Evolutionary conservation across 2,329 filamentous ascomycete species (phyloP).

Genomic region (Trichoderma arundinaceum): DNA sequence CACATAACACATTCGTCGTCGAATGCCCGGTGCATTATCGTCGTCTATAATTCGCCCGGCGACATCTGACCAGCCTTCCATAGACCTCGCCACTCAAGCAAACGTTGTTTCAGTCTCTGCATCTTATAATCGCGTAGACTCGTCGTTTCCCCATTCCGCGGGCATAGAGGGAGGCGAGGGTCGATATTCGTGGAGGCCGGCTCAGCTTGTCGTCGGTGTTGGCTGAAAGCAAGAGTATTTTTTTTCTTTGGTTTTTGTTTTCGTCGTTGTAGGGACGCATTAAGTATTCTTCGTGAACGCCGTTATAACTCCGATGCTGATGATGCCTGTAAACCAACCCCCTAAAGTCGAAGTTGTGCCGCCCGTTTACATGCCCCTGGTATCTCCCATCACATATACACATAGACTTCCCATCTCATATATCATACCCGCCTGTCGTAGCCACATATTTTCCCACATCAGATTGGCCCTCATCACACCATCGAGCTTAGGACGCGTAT

Average conservation of each 20-base stretch:
- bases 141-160: background rate
- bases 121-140: background rate
- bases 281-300: conserved; percentile 33
- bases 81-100: background rate
- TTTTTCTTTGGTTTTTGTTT: background rate
- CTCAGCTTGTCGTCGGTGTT: conserved; percentile 5
- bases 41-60: conserved; percentile 22
- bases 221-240: conserved; percentile 2
- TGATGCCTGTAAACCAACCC: conserved; percentile 39
- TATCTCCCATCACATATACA: conserved; percentile 36
- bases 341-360: conserved; percentile 28
- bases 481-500: conserved; percentile 77
- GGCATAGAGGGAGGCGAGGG: background rate
- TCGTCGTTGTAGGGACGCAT: conserved; percentile 11
- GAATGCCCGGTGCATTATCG: conserved; percentile 16
- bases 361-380: conserved; percentile 29
- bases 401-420: conserved; percentile 25
- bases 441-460: background rate
- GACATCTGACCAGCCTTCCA: background rate
- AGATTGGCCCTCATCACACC: conserved; percentile 40
- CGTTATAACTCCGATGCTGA: conserved; percentile 44
- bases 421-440: conserved; percentile 18
- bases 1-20: conserved; percentile 19
- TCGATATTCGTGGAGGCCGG: background rate
- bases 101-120: background rate